Evolutionary conservation across 2,329 filamentous ascomycete genomes (phyloP).

Genomic region (Fusarium clavum): DNA sequence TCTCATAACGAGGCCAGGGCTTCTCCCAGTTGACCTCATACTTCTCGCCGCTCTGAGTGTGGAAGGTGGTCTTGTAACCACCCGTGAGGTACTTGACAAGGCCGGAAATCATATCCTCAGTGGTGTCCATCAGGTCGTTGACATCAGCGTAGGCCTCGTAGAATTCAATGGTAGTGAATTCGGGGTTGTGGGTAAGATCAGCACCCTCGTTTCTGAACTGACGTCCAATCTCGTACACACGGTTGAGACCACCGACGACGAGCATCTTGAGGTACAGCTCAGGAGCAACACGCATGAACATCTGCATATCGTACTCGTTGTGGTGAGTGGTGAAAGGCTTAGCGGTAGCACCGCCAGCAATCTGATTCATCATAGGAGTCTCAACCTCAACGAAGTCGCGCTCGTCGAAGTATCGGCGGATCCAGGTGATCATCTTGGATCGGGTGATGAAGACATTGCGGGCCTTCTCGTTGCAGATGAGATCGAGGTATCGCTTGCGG

Average conservation of each 20-base stretch:
- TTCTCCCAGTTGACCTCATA: conserved; percentile 96
- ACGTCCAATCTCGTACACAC: conserved; percentile 94
- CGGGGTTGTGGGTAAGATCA: conserved; percentile 85
- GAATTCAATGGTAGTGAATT: conserved; percentile 98
- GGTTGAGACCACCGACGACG: conserved; percentile 92
- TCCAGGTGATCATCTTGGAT: conserved; percentile 87
- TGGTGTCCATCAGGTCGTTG: conserved; percentile 83
- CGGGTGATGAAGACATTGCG: conserved; percentile 87
- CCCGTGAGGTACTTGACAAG: conserved; percentile 92
- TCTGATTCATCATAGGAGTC: conserved; percentile 97
- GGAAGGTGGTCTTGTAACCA: conserved; percentile 85
- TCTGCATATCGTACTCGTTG: conserved; percentile 94
- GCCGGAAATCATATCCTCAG: conserved; percentile 91
- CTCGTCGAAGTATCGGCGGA: conserved; percentile 89
- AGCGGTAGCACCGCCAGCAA: conserved; percentile 94
- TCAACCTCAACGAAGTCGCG: conserved; percentile 93
- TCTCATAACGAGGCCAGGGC: conserved; percentile 93
- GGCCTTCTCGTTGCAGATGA: conserved; percentile 94
- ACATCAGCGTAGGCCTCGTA: conserved; percentile 95
- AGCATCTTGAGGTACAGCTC: conserved; percentile 97
- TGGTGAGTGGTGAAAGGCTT: conserved; percentile 94
- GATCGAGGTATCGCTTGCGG: conserved; percentile 92
- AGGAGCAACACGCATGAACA: conserved; percentile 94
- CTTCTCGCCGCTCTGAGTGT: conserved; percentile 85
- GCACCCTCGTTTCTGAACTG: conserved; percentile 93